A percentile compares a stretch with the other conserved stretches of the same genome.
These are phyloP conservation scores for Pyrenochaeta sp. DNA, from an alignment of 2,329 filamentous ascomycete genomes.

Conservation along the genomic window DNA sequence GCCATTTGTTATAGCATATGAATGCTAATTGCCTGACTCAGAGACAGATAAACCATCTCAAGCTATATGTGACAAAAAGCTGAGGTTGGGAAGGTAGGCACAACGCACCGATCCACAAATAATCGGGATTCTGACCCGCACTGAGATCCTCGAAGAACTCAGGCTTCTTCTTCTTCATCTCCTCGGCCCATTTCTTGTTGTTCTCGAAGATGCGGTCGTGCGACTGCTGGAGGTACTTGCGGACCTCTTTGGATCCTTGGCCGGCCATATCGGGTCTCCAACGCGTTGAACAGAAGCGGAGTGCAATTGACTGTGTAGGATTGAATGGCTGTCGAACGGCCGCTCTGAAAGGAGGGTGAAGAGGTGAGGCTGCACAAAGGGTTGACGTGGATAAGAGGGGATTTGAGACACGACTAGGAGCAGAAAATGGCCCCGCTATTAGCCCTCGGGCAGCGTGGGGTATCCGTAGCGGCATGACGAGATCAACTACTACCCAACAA, in stretches of 20 bases:
- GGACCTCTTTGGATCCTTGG: conserved; percentile 35
- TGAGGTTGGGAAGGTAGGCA: not conserved
- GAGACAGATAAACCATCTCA: not conserved
- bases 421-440: conserved; percentile 18
- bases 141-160: conserved; percentile 71
- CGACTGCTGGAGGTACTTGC: conserved; percentile 66
- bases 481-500: conserved; percentile 16
- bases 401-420: conserved; percentile 3
- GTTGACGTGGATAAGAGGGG: conserved; percentile 15
- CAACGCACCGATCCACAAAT: conserved; percentile 61
- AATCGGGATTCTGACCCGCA: conserved; percentile 73
- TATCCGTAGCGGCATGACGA: conserved; percentile 30
- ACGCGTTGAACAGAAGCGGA: not conserved
- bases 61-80: not conserved
- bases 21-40: not conserved
- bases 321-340: not conserved
- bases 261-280: conserved; percentile 27
- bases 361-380: not conserved
- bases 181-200: conserved; percentile 71
- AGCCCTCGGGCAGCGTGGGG: conserved; percentile 33
- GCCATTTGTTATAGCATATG: not conserved
- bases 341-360: conserved; percentile 5
- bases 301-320: not conserved
- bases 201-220: conserved; percentile 74
- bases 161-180: conserved; percentile 67